Conservation (phyloP, 306 rosid genomes). For the Acacia crassicarpa region DNA sequence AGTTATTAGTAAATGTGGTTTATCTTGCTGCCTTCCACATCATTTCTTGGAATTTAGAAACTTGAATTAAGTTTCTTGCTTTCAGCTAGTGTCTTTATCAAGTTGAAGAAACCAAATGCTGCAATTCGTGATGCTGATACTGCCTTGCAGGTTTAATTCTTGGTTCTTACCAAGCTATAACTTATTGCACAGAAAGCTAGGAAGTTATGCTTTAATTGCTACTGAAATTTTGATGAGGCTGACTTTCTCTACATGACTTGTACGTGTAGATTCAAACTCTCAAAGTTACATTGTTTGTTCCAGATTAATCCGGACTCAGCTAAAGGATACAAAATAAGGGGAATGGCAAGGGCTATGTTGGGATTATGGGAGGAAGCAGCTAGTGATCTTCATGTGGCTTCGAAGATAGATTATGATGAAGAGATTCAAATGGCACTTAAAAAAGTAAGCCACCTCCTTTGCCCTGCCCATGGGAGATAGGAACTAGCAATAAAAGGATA, state of each 20-base stretch:
- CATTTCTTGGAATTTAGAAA: slow-evolving; percentile 22
- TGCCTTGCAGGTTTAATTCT: slow-evolving; percentile 63
- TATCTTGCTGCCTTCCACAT: slow-evolving; percentile 18
- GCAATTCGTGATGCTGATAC: slow-evolving; percentile 83
- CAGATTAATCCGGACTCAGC: slow-evolving; percentile 88
- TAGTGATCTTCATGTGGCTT: slow-evolving; percentile 72
- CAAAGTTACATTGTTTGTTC: slow-evolving; percentile 26
- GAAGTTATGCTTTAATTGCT: neutral
- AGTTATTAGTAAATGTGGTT: neutral
- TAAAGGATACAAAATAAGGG: slow-evolving; percentile 78
- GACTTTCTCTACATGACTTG: neutral
- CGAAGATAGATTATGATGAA: slow-evolving; percentile 76
- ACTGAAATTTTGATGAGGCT: neutral
- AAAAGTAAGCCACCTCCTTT: slow-evolving; percentile 45
- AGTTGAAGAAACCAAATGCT: slow-evolving; percentile 79
- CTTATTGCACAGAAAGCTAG: slow-evolving; percentile 12
- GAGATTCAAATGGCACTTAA: slow-evolving; percentile 66
- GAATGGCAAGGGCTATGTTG: slow-evolving; percentile 78
- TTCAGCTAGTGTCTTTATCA: slow-evolving; percentile 68
- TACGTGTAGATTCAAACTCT: slow-evolving; percentile 1
- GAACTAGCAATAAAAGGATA: slow-evolving; percentile 5
- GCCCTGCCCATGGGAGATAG: neutral
- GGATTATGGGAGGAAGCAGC: slow-evolving; percentile 80
- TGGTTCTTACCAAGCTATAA: neutral
- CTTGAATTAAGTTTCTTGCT: slow-evolving; percentile 32